These are phyloP conservation scores for Melanogaster broomeanus DNA, from an alignment of 768 basidiomycete genomes.

Conservation along the genomic window DNA sequence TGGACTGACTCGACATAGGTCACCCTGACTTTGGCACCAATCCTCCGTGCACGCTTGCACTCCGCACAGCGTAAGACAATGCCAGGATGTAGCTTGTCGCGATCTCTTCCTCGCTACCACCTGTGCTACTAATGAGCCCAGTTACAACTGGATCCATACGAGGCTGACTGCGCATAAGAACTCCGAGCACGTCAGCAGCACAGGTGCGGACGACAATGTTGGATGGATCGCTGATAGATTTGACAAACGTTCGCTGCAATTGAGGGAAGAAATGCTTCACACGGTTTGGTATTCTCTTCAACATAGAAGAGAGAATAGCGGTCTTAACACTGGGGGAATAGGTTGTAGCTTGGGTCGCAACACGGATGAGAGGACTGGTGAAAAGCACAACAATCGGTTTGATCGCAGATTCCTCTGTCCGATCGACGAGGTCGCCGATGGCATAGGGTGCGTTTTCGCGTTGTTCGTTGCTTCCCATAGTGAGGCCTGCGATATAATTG, in stretches of 20 bases:
- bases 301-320: constrained; percentile 80
- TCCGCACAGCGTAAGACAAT: constrained; percentile 72
- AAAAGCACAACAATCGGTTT: too few relatives aligned
- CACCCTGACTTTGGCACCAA: constrained; percentile 76
- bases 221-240: constrained; percentile 80
- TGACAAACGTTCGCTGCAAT: constrained; percentile 93
- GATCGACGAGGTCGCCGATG: too few relatives aligned
- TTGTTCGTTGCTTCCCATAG: too few relatives aligned
- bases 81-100: constrained; percentile 76
- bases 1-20: constrained; percentile 71
- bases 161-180: constrained; percentile 88
- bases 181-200: constrained; percentile 83
- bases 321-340: too few relatives aligned
- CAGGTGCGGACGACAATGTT: constrained; percentile 77
- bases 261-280: constrained; percentile 99
- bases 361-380: too few relatives aligned
- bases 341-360: too few relatives aligned
- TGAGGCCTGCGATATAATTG: too few relatives aligned
- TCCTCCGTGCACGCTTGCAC: constrained; percentile 54
- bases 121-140: constrained; percentile 70
- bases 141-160: constrained; percentile 94
- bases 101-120: constrained; percentile 66
- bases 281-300: constrained; percentile 82
- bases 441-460: too few relatives aligned
- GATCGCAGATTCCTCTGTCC: too few relatives aligned